Conservation (phyloP, 768 basidiomycete genomes). For the Infundibulicybe gibba region DNA sequence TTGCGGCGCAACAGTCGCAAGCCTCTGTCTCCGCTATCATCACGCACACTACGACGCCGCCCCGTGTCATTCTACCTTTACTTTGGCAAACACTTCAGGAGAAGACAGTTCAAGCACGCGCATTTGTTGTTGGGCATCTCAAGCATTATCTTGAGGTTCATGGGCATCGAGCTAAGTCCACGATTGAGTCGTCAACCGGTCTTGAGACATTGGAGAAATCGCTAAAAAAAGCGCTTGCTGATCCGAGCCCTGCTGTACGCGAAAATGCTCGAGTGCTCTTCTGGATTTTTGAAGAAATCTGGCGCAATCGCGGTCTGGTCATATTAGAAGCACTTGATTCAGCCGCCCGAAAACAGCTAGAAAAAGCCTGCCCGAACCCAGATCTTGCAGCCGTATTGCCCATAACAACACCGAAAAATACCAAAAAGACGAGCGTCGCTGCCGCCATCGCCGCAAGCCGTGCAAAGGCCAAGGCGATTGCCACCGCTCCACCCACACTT, state of each 20-base stretch:
- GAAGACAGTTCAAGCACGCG: slow-evolving; percentile 75
- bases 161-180: slow-evolving; percentile 53
- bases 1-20: slow-evolving; percentile 85
- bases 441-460: slow-evolving; percentile 89
- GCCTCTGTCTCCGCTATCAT: slow-evolving; percentile 65
- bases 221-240: slow-evolving; percentile 68
- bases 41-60: slow-evolving; percentile 62
- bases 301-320: slow-evolving; percentile 63
- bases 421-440: slow-evolving; percentile 80
- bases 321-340: slow-evolving; percentile 70
- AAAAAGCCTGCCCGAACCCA: slow-evolving; percentile 76
- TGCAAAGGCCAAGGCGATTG: slow-evolving; percentile 82
- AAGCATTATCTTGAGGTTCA: slow-evolving; percentile 75
- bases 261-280: slow-evolving; percentile 70
- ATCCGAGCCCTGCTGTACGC: slow-evolving; percentile 76
- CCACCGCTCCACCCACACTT: slow-evolving; percentile 74
- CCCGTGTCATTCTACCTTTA: slow-evolving; percentile 64
- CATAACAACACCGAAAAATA: slow-evolving; percentile 48
- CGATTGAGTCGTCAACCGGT: slow-evolving; percentile 68
- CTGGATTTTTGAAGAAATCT: slow-evolving; percentile 77
- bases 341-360: slow-evolving; percentile 73
- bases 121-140: slow-evolving; percentile 64
- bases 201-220: slow-evolving; percentile 72
- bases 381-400: slow-evolving; percentile 34
- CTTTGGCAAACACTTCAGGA: slow-evolving; percentile 71